Evolutionary conservation across 2,329 filamentous ascomycete species (phyloP), one percentile per base, ranked within the genome.

Genomic region (Hymenoscyphus fraxineus): DNA sequence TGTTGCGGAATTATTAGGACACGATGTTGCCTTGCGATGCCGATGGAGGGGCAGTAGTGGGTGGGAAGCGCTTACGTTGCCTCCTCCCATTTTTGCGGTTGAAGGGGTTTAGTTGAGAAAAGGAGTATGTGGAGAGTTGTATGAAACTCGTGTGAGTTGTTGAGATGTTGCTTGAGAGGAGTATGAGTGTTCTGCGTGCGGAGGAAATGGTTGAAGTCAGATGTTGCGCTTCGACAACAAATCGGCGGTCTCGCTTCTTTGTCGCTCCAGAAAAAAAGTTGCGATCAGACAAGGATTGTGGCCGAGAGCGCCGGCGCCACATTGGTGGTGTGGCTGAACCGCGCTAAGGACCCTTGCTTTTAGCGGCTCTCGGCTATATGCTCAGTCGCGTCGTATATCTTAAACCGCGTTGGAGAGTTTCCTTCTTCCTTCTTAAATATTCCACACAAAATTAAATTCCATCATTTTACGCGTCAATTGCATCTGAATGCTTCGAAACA

Each of bases 1-100:
- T 86, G 61, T 62, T 59, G 44, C 39, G 51, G 15, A 40, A 47
- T 39, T 66, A 62, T 57, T 35, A 57, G 54, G 13, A 12, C 27
- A 57, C 1, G 27, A 16, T 57, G 16, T 35, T 32, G 32, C 27
- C 27, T 35, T 12, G 27, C n/a, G 32, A 27, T 27, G 22, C 19
- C 16, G 19, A 51, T 51, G 44, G 59, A 22, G 31, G 16, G 47
- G 31, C 31, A 55, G 44, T 60, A 55, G 59, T 44, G 13, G 19
- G 19, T 40, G 39, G 22, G n/a, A 27, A 51, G 32, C 15, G 57
- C 64, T 44, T 69, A 70, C 70, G 67, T 73, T 73, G 67, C 71
- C 71, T 16, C 56, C 56, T 38, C 59, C 59, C 71, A 73, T 72
- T 57, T 57, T 60, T 39, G 61, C 32, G 56, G 27, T 58, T 58